Evolutionary conservation across 352 stramenopile genomes (phyloP), one percentile per base, ranked within the genome.

Genomic region (Pythium vanterpoolii): DNA sequence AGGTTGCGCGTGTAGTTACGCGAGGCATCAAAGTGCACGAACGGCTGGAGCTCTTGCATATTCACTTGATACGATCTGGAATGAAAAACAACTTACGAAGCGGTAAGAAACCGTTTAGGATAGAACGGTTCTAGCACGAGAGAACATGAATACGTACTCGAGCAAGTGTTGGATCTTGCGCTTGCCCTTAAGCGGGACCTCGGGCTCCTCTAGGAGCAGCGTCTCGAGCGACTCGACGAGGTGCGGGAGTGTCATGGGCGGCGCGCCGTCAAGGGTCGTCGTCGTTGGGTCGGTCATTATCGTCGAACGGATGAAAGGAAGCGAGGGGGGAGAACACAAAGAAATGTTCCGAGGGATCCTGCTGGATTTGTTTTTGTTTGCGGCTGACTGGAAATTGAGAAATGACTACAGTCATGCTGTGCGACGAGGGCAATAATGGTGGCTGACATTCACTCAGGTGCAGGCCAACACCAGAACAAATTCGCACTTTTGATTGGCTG

Each of bases 1-100:
- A 97, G 63, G 66, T 97, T 98, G 51, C 91, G 71, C 26, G 89
- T 97, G 69, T 97, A 97, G 40, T 93, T 85, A 46, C 88, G 87
- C 3, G 70, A 80, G 5, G 66, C 28, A 50, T 96, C 83, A 27
- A 81, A 77, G 40, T 83, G 74, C 40, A 79, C 76, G 65, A 91
- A 97, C 30, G 73, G 69, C 50, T 78, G 57, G 34, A 84, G 65
- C 16, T 84, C 74, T 43, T 66, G 64, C 74, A 76, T 74, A 47
- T 34, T 9, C 5, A 49, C n/a, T 47, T 4, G 10, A 49, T 13
- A 47, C 8, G 31, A 36, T 36, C 31, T 36, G 31, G 31, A 36
- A 36, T 7, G 8, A 13, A 36, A 36, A 36, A 36, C 31, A 36
- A 13, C 13, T 7, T 36, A n/a, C n/a, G n/a, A n/a, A n/a, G n/a